Conservation (phyloP, 805 yeast species). For the Wickerhamomyces canadensis region DNA sequence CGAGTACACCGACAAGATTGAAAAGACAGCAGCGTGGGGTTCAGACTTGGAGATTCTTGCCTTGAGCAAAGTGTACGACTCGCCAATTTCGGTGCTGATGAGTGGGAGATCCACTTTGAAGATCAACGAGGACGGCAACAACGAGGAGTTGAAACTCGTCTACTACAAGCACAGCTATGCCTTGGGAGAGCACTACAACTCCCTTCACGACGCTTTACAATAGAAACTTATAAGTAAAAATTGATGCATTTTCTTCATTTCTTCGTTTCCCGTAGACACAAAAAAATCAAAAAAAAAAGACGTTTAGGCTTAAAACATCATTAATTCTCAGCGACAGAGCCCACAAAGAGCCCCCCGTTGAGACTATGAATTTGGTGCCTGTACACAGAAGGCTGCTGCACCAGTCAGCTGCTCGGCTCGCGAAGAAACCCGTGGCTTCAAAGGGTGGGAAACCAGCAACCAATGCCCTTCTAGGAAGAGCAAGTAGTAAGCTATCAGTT, state of each 20-base stretch:
- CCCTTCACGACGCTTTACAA: conserved; percentile 51
- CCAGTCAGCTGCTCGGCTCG: conserved; percentile 2
- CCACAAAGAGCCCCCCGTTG: too few species aligned
- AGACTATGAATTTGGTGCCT: not conserved
- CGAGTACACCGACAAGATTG: conserved; percentile 63
- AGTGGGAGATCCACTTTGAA: conserved; percentile 66
- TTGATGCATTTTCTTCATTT: too few species aligned
- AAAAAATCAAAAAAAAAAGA: too few species aligned
- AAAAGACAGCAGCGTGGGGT: conserved; percentile 90
- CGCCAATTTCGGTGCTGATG: conserved; percentile 72
- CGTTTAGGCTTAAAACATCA: too few species aligned
- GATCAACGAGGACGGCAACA: conserved; percentile 48
- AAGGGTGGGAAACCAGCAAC: conserved; percentile 1
- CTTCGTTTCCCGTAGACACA: too few species aligned
- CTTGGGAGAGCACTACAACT: conserved; percentile 93
- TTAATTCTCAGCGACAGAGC: too few species aligned
- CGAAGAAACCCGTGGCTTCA: conserved; percentile 14
- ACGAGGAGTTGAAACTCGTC: conserved; percentile 60
- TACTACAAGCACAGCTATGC: conserved; percentile 84
- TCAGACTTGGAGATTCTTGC: conserved; percentile 91
- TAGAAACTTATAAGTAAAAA: too few species aligned
- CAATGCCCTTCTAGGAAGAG: conserved; percentile 21
- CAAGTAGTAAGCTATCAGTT: conserved; percentile 23
- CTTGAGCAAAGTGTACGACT: conserved; percentile 59
- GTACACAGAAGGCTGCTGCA: conserved; percentile 8